Base-by-base conservation (phyloP, 306 rosid species). In the Quercus aquifolioides region DNA sequence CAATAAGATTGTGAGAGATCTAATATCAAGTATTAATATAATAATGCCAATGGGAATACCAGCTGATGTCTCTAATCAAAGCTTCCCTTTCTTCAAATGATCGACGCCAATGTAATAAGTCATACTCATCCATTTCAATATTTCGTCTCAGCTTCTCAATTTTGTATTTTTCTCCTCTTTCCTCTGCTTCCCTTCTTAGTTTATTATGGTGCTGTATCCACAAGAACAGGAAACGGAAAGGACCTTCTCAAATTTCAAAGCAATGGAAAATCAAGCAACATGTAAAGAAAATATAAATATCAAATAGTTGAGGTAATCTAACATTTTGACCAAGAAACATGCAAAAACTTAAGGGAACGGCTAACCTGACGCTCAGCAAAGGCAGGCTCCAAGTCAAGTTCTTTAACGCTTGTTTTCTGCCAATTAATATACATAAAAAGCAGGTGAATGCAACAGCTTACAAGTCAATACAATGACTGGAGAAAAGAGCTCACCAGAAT, bases 61-160 rank as follows among this genome's bases (percentile, higher is more conserved):
- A 86, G 88, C 97, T 90, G 67, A 91, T 91, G 86, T 95, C 99
- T 89, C 99, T 95, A 80, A 95, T 71, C 87, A 91, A 73, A 57
- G 97, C 94, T 83, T 95, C 96, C 86, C 98, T 90, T 86, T 95
- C 99, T 83, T 93, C 98, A 21, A 86, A 87, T 31, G 99, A 95
- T 79, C 99, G 87, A 13, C 90, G 94, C 98, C 99, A 95, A 75
- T 95, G 99, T 85, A 95, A 64, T 9, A 76, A 76, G 82, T 95
- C 99, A 83, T 95, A 95, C 83, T 91, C 98, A 43, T 95, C 98
- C 99, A 95, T 95, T 89, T 95, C 99, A 71, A 67, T 23, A 80
- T 92, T 93, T 74, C 97, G 91, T 83, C 91, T 93, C 91, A 95
- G 75, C 55, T 87, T 83, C 52, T 78, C 55, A 69, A 92, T 80